phyloP scores from a whole-genome alignment of 257 asterid genomes.

The Marsdenia floribunda region DNA sequence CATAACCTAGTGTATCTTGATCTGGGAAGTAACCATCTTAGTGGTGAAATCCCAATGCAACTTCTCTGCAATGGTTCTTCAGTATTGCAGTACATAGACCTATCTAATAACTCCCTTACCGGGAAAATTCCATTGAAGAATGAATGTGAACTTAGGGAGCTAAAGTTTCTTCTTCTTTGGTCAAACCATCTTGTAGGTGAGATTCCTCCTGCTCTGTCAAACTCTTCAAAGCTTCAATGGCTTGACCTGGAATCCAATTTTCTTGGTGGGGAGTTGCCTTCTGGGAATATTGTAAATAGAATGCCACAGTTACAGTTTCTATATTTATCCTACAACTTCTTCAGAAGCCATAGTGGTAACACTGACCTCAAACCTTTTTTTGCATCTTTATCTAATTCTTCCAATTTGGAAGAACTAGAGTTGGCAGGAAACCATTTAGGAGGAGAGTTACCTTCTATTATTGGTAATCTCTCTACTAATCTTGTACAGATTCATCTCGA shows the following conservation, averaged over 20 bases:
- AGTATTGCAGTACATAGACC: slow-evolving; percentile 53
- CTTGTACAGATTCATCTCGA: slow-evolving; percentile 60
- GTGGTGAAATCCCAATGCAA: slow-evolving; percentile 51
- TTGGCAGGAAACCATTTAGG: slow-evolving; percentile 62
- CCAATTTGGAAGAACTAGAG: slow-evolving; percentile 66
- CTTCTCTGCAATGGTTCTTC: slow-evolving; percentile 55
- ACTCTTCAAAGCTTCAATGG: slow-evolving; percentile 68
- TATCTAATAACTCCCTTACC: slow-evolving; percentile 67
- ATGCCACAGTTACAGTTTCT: slow-evolving; percentile 54
- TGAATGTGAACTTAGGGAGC: slow-evolving; percentile 43
- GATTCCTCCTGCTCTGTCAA: slow-evolving; percentile 51
- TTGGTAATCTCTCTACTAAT: slow-evolving; percentile 48
- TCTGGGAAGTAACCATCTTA: slow-evolving; percentile 57
- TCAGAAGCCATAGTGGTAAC: slow-evolving; percentile 52
- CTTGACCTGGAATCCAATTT: slow-evolving; percentile 65
- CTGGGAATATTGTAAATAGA: slow-evolving; percentile 29
- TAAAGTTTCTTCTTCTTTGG: slow-evolving; percentile 71
- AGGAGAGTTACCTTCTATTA: slow-evolving; percentile 69
- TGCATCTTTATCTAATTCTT: slow-evolving; percentile 39
- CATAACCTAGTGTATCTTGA: slow-evolving; percentile 48
- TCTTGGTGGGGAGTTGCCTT: slow-evolving; percentile 59
- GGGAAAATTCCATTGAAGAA: slow-evolving; percentile 50
- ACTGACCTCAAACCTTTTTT: slow-evolving; percentile 59
- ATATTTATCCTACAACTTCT: slow-evolving; percentile 56
- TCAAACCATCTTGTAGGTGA: slow-evolving; percentile 56